These are phyloP conservation scores for Pleurozium schreberi DNA, from an alignment of 225 moss, liverwort and hornwort genomes.

Conservation along the genomic window DNA sequence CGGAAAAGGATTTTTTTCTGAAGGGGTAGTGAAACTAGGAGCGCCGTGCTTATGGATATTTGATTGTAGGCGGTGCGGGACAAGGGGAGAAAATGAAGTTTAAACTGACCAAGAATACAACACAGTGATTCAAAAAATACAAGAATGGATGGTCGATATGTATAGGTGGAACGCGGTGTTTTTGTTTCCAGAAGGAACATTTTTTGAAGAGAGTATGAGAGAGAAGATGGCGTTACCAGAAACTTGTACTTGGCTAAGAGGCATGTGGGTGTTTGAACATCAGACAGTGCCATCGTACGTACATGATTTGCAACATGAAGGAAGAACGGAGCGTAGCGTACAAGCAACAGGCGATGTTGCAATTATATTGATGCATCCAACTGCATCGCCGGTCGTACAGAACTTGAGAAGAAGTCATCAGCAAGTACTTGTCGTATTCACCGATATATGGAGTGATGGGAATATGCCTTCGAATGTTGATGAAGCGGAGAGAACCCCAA, in stretches of 20 bases:
- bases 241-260: rapidly evolving
- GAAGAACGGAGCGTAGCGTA: background rate
- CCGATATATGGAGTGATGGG: rapidly evolving
- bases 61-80: background rate
- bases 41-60: background rate
- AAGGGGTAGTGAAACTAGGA: background rate
- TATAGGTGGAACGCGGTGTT: background rate
- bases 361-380: background rate
- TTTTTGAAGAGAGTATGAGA: background rate
- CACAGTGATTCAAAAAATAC: rapidly evolving
- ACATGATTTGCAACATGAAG: background rate
- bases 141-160: background rate
- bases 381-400: rapidly evolving
- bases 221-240: background rate
- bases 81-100: background rate
- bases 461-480: background rate
- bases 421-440: background rate
- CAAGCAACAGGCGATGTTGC: background rate
- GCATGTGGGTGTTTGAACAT: background rate
- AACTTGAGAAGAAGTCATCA: background rate
- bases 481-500: rapidly evolving
- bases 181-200: background rate
- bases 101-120: background rate
- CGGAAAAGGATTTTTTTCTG: background rate
- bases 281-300: background rate